These are phyloP conservation scores for Phyllosticta citrichinensis DNA, from an alignment of 2,329 filamentous ascomycete genomes.

Conservation along the genomic window DNA sequence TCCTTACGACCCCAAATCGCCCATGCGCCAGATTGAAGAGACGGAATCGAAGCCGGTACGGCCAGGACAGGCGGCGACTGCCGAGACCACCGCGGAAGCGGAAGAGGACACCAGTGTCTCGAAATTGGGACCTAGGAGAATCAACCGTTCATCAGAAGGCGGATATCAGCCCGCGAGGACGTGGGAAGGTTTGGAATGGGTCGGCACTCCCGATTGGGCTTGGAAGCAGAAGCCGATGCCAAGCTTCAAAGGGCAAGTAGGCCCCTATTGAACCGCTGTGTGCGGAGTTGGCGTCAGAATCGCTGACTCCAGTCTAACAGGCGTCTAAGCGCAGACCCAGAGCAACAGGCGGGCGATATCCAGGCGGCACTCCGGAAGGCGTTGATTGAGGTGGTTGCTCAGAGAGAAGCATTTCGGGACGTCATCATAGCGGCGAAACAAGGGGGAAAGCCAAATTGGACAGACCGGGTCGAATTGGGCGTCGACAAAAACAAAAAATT, in stretches of 20 bases:
- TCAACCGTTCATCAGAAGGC: neutral
- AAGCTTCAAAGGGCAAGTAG: neutral
- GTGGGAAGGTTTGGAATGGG: constrained; percentile 42
- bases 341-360: neutral
- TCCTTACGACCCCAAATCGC: constrained; percentile 7
- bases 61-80: constrained; percentile 1
- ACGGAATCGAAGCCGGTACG: neutral
- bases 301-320: constrained; percentile 1
- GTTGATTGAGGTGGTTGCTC: neutral
- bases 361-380: neutral
- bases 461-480: neutral
- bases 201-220: constrained; percentile 38
- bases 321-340: neutral
- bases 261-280: neutral
- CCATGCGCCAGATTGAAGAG: constrained; percentile 1
- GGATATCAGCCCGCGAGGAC: constrained; percentile 38
- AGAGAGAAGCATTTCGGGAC: neutral
- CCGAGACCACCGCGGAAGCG: neutral
- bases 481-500: neutral
- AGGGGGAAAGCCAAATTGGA: neutral
- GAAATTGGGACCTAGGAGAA: neutral
- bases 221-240: constrained; percentile 14
- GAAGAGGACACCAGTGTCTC: neutral
- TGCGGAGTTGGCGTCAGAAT: neutral
- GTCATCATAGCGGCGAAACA: neutral